A percentile compares a stretch with the other conserved stretches of the same genome.
Evolutionary conservation across 805 yeast species (phyloP).

Genomic region (Yarrowia deformans): DNA sequence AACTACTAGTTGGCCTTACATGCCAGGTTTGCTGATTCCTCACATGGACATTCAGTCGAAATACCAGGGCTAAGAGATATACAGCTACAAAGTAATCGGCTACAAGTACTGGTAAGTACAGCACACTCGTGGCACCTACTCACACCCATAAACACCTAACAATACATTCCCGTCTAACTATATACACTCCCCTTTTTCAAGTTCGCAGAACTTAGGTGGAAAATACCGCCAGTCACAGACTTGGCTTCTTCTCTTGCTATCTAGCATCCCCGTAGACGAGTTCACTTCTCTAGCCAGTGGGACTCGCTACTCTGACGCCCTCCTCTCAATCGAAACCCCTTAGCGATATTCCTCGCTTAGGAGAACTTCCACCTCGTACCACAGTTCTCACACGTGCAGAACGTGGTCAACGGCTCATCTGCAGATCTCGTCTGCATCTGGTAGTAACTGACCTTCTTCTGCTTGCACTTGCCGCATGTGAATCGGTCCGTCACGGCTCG

Average conservation of each 20-base stretch:
- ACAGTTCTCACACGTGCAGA: conserved; percentile 90
- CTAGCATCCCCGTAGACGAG: too few species aligned
- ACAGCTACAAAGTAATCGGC: too few species aligned
- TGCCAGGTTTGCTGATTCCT: too few species aligned
- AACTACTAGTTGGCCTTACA: too few species aligned
- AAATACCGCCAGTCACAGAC: neutral
- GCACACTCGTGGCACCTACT: too few species aligned
- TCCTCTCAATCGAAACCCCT: neutral
- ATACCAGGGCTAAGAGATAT: too few species aligned
- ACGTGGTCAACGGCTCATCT: conserved; percentile 97
- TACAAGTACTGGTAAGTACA: too few species aligned
- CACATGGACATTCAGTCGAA: too few species aligned
- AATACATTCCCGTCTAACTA: conserved; percentile 26
- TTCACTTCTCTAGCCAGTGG: too few species aligned
- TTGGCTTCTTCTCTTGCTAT: neutral
- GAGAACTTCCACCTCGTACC: conserved; percentile 99
- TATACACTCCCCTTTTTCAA: conserved; percentile 25
- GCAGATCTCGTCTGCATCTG: conserved; percentile 99
- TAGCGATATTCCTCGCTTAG: conserved; percentile 46
- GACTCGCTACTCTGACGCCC: too few species aligned
- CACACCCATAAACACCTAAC: neutral
- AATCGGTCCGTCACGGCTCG: conserved; percentile 96
- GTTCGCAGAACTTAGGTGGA: neutral
- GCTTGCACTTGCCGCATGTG: conserved; percentile 97
- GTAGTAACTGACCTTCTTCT: conserved; percentile 94